Evolutionary conservation across 129 eudicot species (phyloP), one percentile per base, ranked within the genome.

Genomic region (Mikania micrantha): DNA sequence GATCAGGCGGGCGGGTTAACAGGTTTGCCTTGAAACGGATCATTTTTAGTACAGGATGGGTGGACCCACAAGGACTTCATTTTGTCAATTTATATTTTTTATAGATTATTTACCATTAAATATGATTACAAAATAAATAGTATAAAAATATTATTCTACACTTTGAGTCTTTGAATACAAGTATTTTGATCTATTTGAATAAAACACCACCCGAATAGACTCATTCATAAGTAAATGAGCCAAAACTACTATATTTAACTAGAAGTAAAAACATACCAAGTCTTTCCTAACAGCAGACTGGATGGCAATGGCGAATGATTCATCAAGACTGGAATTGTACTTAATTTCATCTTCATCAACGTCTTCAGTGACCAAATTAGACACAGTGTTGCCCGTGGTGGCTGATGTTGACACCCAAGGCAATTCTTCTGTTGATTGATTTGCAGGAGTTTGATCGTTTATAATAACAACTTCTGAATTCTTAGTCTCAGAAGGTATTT

Each of bases 231-330:
- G 29, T 22, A 69, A 54, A 54, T 27, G 10, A 9, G 28, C 38
- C 25, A 15, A 52, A 20, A 38, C 11, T 50, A 50, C 52, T 19
- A 36, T 52, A 28, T 36, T 28, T 9, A 42, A 49, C 36, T 21
- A 41, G 49, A 61, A 44, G 47, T 84, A 45, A 66, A 60, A 0
- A 17, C 57, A 0, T 67, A 91, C 98, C 95, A 88, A 71, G 52
- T 75, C 64, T 67, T 83, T 78, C 77, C 96, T 78, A 61, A 91
- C 73, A 67, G 87, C 84, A 58, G 83, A 16, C 83, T 91, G 98
- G 69, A 91, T 88, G 31, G 80, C 44, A 63, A 78, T 71, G 53
- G 25, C 49, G 29, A 31, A 74, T 58, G 86, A 62, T 78, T 85
- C 97, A 59, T 88, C 96, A 17, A 19, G 66, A 34, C 22, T 64